Conservation (phyloP, 2,329 filamentous ascomycete genomes). For the Aspergillus cejpii region DNA sequence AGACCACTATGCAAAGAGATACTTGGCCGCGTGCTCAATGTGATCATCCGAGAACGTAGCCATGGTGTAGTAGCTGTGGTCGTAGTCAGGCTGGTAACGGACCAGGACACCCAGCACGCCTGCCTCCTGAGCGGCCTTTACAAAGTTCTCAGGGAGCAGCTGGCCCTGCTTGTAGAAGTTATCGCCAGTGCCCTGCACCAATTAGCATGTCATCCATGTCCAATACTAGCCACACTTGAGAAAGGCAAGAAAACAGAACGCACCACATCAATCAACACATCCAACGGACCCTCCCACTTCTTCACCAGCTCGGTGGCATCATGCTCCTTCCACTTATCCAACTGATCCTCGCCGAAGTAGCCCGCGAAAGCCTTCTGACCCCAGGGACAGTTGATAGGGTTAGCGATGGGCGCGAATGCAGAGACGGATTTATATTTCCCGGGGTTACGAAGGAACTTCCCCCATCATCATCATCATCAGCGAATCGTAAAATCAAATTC, state of each 20-base stretch:
- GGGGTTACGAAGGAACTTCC: conserved; percentile 86
- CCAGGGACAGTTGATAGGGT: conserved; percentile 82
- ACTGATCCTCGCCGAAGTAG: conserved; percentile 71
- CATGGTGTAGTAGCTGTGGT: conserved; percentile 98
- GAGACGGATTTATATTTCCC: conserved; percentile 82
- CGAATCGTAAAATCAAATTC: no score
- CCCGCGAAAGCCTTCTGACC: conserved; percentile 90
- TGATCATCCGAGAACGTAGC: conserved; percentile 85
- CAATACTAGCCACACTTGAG: no score
- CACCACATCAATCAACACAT: conserved; percentile 81
- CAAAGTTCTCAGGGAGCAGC: conserved; percentile 87
- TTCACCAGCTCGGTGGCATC: conserved; percentile 87
- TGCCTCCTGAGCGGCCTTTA: conserved; percentile 67
- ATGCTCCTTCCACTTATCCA: conserved; percentile 73
- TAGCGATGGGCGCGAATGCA: conserved; percentile 84
- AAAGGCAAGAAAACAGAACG: neutral
- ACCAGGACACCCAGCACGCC: conserved; percentile 67
- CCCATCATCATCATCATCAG: no score
- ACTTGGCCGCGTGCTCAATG: conserved; percentile 83
- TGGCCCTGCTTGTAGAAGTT: conserved; percentile 95
- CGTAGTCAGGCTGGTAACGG: conserved; percentile 83
- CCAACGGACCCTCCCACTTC: conserved; percentile 64
- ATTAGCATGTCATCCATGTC: no score
- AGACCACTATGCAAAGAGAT: conserved; percentile 56
- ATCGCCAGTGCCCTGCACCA: conserved; percentile 70